Percentiles rank a stretch among this genome's conserved stretches.
Conservation (phyloP, 306 rosid genomes). For the Cucurbita pepo region DNA sequence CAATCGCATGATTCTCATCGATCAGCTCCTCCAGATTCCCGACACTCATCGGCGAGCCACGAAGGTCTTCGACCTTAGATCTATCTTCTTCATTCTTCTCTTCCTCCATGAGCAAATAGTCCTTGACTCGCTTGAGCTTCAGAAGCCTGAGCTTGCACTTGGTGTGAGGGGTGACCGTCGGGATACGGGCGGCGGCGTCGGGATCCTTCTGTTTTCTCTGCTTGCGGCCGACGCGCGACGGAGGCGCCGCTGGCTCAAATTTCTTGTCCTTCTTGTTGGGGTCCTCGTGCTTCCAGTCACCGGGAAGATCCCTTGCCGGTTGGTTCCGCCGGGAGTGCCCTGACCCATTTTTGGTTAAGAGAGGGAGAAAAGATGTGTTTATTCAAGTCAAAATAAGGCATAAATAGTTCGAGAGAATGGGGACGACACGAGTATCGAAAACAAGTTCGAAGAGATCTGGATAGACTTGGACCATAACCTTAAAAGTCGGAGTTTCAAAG, state of each 20-base stretch:
- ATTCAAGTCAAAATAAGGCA: too few relatives aligned
- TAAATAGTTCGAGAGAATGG: too few relatives aligned
- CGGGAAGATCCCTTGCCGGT: conserved; percentile 55
- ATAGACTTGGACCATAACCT: too few relatives aligned
- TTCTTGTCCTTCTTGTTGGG: conserved; percentile 83
- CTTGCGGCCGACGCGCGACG: conserved; percentile 78
- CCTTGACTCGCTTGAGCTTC: conserved; percentile 84
- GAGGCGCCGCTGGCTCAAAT: conserved; percentile 89
- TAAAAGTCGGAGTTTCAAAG: too few relatives aligned
- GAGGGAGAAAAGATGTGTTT: neutral
- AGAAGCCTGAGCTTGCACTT: conserved; percentile 79
- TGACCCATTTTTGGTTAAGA: conserved; percentile 49
- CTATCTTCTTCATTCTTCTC: conserved; percentile 94
- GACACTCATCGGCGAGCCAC: conserved; percentile 98
- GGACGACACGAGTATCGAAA: too few relatives aligned
- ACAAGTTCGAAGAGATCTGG: too few relatives aligned
- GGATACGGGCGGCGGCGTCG: conserved; percentile 74
- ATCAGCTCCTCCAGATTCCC: too few relatives aligned
- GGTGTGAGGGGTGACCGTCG: conserved; percentile 65
- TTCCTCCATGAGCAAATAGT: conserved; percentile 86
- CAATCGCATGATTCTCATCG: conserved; percentile 92
- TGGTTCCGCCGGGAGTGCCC: conserved; percentile 79
- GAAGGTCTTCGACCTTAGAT: conserved; percentile 92
- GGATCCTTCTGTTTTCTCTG: conserved; percentile 91
- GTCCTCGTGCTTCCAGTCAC: conserved; percentile 70